A percentile compares a stretch with the other conserved stretches of the same genome.
Conservation (phyloP, 768 basidiomycete species). For the Tricholoma furcatifolium region DNA sequence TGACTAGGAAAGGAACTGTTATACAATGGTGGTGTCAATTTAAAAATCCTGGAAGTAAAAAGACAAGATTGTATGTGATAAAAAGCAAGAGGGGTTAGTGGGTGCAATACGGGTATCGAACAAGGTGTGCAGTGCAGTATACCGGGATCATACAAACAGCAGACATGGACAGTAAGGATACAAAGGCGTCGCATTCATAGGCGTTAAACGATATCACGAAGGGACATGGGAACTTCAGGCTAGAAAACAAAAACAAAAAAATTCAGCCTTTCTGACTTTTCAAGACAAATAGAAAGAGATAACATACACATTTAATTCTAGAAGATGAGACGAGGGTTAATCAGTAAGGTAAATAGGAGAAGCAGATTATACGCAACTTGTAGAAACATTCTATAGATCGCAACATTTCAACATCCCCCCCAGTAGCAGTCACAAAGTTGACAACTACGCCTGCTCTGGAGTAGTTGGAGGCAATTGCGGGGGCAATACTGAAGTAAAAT, state of each 20-base stretch:
- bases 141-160: slow-evolving; percentile 32
- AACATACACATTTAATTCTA: slow-evolving; percentile 88
- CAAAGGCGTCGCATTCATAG: slow-evolving; percentile 57
- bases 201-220: slow-evolving; percentile 81
- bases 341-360: slow-evolving; percentile 16
- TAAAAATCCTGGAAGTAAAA: slow-evolving; percentile 12
- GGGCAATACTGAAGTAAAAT: slow-evolving; percentile 59
- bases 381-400: slow-evolving; percentile 99
- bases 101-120: slow-evolving; percentile 71
- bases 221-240: slow-evolving; percentile 90
- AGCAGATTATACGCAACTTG: slow-evolving; percentile 51
- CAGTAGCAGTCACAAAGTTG: slow-evolving; percentile 96
- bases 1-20: slow-evolving; percentile 44
- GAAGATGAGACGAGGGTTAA: not conserved
- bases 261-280: not conserved
- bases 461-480: slow-evolving; percentile 84
- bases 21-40: slow-evolving; percentile 70
- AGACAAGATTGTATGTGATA: slow-evolving; percentile 41
- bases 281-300: not conserved
- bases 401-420: slow-evolving; percentile 98
- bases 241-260: slow-evolving; percentile 33
- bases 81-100: slow-evolving; percentile 43
- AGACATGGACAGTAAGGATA: slow-evolving; percentile 67
- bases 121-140: slow-evolving; percentile 55
- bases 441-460: slow-evolving; percentile 89